Evolutionary conservation across 805 yeast species (phyloP).

Genomic region (Komagataella mondaviorum): DNA sequence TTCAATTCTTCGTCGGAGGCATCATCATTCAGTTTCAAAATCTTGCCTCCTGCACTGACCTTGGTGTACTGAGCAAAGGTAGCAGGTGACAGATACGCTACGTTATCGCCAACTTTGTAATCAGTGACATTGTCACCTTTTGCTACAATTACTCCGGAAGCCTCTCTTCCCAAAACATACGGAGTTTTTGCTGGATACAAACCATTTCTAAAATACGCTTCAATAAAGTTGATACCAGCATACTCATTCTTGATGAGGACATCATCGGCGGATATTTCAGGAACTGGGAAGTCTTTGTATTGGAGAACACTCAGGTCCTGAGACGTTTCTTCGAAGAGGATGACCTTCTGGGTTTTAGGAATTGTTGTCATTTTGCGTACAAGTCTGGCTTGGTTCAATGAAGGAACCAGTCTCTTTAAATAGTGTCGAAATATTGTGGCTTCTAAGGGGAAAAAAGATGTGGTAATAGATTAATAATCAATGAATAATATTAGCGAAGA

Average conservation of each 20-base stretch:
- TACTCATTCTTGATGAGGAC: constrained; percentile 60
- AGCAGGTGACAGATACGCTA: constrained; percentile 36
- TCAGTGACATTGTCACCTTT: constrained; percentile 44
- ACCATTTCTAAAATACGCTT: constrained; percentile 72
- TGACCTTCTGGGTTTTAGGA: constrained; percentile 44
- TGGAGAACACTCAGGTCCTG: constrained; percentile 41
- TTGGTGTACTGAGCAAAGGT: constrained; percentile 71
- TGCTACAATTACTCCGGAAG: constrained; percentile 54
- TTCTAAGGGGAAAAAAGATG: background rate
- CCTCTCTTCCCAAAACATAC: constrained; percentile 54
- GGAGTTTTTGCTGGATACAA: constrained; percentile 55
- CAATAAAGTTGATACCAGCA: constrained; percentile 77
- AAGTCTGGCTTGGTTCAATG: background rate
- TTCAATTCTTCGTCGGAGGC: constrained; percentile 35
- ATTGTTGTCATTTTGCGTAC: constrained; percentile 9
- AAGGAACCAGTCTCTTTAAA: background rate
- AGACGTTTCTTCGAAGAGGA: constrained; percentile 39
- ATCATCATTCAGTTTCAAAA: constrained; percentile 35
- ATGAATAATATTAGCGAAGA: background rate
- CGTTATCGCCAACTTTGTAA: constrained; percentile 55
- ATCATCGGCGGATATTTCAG: constrained; percentile 40
- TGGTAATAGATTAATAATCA: background rate
- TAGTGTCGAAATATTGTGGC: background rate
- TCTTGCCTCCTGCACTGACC: constrained; percentile 15
- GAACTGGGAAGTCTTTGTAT: constrained; percentile 46